A percentile compares a stretch with the other conserved stretches of the same genome.
Evolutionary conservation across 345 rosid genomes (phyloP).

Genomic region (Acer saccharum): DNA sequence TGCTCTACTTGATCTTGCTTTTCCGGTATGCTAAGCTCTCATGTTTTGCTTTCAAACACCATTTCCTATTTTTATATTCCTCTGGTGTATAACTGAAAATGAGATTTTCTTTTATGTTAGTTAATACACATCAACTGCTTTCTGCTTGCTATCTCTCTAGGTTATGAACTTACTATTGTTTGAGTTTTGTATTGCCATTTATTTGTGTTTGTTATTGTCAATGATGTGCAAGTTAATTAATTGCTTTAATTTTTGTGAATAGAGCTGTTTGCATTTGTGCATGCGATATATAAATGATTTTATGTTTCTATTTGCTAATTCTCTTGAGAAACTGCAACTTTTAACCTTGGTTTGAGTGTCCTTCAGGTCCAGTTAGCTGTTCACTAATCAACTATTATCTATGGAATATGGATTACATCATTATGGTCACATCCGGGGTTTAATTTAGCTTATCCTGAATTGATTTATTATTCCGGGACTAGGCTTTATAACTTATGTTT

Average conservation of each 20-base stretch:
- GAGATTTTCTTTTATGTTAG: background rate
- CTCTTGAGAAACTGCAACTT: background rate
- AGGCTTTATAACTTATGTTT: background rate
- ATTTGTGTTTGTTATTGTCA: background rate
- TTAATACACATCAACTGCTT: background rate
- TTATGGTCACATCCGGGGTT: background rate
- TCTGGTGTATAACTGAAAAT: background rate
- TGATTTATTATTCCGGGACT: background rate
- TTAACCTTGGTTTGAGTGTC: background rate
- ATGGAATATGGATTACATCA: background rate
- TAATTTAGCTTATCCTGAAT: background rate
- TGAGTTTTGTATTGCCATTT: background rate
- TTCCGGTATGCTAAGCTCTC: constrained; percentile 61
- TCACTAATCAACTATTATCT: background rate
- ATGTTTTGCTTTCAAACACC: background rate
- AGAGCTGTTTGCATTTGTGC: background rate
- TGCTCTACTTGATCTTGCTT: constrained; percentile 86
- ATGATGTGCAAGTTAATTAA: background rate
- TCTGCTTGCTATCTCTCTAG: background rate
- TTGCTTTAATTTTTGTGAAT: background rate
- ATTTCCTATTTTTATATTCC: background rate
- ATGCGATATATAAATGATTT: background rate
- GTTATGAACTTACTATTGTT: background rate
- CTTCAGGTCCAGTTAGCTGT: background rate
- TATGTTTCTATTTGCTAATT: background rate